Conservation (phyloP, 352 stramenopile species). For the Lagenidium sp. region DNA sequence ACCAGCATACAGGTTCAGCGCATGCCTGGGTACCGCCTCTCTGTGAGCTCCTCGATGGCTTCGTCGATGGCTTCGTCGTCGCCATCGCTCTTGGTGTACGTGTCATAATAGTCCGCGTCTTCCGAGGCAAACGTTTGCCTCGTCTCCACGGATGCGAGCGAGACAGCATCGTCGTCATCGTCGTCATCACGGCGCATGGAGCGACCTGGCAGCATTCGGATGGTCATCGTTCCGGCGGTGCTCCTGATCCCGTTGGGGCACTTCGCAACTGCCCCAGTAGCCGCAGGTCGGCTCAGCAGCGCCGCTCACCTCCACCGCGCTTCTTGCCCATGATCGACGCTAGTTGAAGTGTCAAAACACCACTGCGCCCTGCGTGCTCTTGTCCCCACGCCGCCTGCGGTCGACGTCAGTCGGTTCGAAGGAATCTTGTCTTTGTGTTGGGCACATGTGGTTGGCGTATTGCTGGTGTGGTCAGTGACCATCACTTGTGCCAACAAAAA, state of each 20-base stretch:
- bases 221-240: constrained; percentile 1
- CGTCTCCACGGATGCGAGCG: constrained; percentile 64
- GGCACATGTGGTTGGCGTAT: too few species aligned
- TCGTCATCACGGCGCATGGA: constrained; percentile 62
- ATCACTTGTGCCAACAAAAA: too few species aligned
- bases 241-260: too few species aligned
- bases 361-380: too few species aligned
- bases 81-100: constrained; percentile 42
- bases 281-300: not conserved
- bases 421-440: constrained; percentile 10
- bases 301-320: not conserved
- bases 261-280: not conserved
- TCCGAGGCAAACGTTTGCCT: constrained; percentile 48
- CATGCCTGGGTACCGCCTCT: constrained; percentile 45
- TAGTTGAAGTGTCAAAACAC: too few species aligned
- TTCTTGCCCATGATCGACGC: not conserved
- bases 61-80: constrained; percentile 66
- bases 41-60: constrained; percentile 65
- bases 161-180: constrained; percentile 57
- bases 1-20: too few species aligned
- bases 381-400: too few species aligned
- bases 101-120: constrained; percentile 60
- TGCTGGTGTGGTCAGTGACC: too few species aligned
- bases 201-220: constrained; percentile 16
- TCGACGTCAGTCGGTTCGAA: too few species aligned